These are phyloP conservation scores for Metschnikowia reukaufii DNA, from an alignment of 805 yeast species.

Conservation along the genomic window DNA sequence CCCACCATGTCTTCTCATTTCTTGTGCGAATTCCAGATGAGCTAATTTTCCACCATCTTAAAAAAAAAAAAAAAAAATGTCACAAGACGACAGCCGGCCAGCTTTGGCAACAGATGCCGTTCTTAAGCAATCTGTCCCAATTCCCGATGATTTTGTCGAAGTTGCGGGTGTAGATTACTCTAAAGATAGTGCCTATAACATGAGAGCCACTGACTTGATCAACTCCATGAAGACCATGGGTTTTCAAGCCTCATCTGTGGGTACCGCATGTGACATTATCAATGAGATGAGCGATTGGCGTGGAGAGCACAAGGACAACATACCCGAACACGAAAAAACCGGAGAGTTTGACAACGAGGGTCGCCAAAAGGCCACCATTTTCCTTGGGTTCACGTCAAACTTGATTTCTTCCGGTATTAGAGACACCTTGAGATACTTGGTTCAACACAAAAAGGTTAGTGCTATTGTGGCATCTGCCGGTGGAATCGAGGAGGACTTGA, in stretches of 20 bases:
- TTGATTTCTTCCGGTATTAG: constrained; percentile 92
- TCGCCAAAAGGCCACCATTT: constrained; percentile 81
- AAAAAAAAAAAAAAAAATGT: constrained; percentile 1
- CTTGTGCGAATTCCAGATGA: constrained; percentile 2
- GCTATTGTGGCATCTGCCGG: constrained; percentile 98
- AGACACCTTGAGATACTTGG: constrained; percentile 84
- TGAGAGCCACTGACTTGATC: constrained; percentile 77
- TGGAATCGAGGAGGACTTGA: constrained; percentile 96
- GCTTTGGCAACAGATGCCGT: constrained; percentile 88
- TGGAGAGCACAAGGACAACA: constrained; percentile 69
- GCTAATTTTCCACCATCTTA: neutral
- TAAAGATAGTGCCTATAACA: constrained; percentile 68
- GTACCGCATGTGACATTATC: constrained; percentile 88
- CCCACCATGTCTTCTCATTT: constrained; percentile 2
- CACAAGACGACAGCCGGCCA: constrained; percentile 42
- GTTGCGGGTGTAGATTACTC: constrained; percentile 92
- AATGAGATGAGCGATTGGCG: constrained; percentile 92
- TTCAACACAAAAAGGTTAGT: constrained; percentile 90
- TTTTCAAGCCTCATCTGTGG: constrained; percentile 87
- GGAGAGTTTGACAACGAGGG: constrained; percentile 81
- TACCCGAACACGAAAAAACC: constrained; percentile 63
- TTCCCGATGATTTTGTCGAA: constrained; percentile 73
- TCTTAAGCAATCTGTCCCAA: constrained; percentile 78
- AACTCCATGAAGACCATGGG: constrained; percentile 93
- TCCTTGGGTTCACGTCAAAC: constrained; percentile 95